These are phyloP conservation scores for Paraphaeosphaeria minitans DNA, from an alignment of 2,329 filamentous ascomycete species.

Conservation along the genomic window DNA sequence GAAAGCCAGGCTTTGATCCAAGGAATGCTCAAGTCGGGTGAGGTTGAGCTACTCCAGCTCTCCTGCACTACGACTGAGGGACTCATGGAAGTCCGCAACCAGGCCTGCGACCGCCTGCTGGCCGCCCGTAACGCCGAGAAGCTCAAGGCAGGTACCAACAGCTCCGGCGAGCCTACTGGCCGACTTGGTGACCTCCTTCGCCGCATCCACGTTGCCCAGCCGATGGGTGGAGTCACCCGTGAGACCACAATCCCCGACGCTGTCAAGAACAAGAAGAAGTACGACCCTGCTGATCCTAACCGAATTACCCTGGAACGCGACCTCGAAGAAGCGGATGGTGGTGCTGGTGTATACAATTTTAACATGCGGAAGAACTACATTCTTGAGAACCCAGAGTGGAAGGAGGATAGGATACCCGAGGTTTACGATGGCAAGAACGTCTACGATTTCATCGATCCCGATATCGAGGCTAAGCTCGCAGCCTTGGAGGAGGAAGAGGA, in stretches of 20 bases:
- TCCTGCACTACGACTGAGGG: slow-evolving; percentile 96
- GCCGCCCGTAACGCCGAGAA: slow-evolving; percentile 95
- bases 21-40: slow-evolving; percentile 78
- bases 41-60: slow-evolving; percentile 90
- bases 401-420: slow-evolving; percentile 94
- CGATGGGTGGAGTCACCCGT: slow-evolving; percentile 76
- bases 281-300: slow-evolving; percentile 87
- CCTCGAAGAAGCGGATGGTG: slow-evolving; percentile 88
- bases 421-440: slow-evolving; percentile 95
- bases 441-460: slow-evolving; percentile 94
- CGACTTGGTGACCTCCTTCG: slow-evolving; percentile 89
- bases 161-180: slow-evolving; percentile 73
- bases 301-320: slow-evolving; percentile 81
- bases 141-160: slow-evolving; percentile 85
- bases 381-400: slow-evolving; percentile 89
- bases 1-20: slow-evolving; percentile 80
- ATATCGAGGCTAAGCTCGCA: slow-evolving; percentile 90
- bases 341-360: slow-evolving; percentile 93
- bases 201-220: slow-evolving; percentile 96
- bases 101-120: slow-evolving; percentile 88
- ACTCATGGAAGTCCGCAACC: slow-evolving; percentile 93
- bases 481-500: slow-evolving; percentile 96
- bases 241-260: slow-evolving; percentile 90
- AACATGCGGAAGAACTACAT: slow-evolving; percentile 88
- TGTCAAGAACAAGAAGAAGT: slow-evolving; percentile 80